These are phyloP conservation scores for Candida succiphila DNA, from an alignment of 805 yeast genomes.

Conservation along the genomic window DNA sequence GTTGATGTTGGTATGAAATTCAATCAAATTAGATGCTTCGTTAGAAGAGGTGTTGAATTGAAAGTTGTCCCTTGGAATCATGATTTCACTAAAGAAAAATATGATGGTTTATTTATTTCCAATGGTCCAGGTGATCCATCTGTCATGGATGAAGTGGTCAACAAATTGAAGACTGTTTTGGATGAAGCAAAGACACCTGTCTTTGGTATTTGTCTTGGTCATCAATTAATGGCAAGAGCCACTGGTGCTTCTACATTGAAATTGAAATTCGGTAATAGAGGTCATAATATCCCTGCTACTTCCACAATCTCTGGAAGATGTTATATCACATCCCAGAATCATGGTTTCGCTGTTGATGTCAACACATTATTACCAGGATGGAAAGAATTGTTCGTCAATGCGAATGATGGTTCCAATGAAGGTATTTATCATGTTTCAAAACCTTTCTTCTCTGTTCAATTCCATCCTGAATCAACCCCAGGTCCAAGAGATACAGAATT, in stretches of 20 bases:
- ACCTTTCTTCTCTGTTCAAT: conserved; percentile 96
- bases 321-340: conserved; percentile 97
- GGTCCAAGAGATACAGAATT: conserved; percentile 99
- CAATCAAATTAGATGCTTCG: conserved; percentile 96
- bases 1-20: conserved; percentile 97
- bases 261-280: conserved; percentile 96
- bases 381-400: conserved; percentile 91
- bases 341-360: conserved; percentile 94
- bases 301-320: conserved; percentile 87
- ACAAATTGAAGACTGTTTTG: conserved; percentile 47
- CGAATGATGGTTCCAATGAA: conserved; percentile 96
- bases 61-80: conserved; percentile 94
- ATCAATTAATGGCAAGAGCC: conserved; percentile 91
- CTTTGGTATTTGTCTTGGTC: conserved; percentile 97
- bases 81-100: conserved; percentile 69
- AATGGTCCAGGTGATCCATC: conserved; percentile 99
- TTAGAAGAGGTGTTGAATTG: conserved; percentile 91
- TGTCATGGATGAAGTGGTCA: conserved; percentile 61
- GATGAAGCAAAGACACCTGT: conserved; percentile 71
- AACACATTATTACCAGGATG: conserved; percentile 67
- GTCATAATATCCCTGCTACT: conserved; percentile 95
- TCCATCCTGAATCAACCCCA: conserved; percentile 98
- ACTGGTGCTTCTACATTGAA: conserved; percentile 89
- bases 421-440: conserved; percentile 86
- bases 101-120: conserved; percentile 92